phyloP scores from a whole-genome alignment of 176 grass and related monocot species.

The Oryza officinalis region DNA sequence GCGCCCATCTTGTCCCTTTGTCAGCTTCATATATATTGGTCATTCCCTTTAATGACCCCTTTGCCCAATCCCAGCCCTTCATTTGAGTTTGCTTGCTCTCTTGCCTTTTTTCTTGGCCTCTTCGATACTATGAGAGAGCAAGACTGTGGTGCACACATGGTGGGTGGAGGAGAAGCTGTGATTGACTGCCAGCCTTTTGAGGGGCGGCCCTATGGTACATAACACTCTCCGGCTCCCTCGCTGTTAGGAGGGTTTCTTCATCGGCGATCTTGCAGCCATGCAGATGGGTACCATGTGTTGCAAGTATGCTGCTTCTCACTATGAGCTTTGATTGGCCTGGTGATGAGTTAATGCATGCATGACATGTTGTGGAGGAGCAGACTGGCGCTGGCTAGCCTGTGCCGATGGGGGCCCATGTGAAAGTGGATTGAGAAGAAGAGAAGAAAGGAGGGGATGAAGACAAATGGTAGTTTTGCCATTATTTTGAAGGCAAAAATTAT shows the following conservation, averaged over 20 bases:
- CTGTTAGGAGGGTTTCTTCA: neutral
- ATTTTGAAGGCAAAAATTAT: neutral
- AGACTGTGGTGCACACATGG: neutral
- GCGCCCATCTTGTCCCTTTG: neutral
- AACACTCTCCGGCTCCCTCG: neutral
- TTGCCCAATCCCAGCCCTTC: neutral
- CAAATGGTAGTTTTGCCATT: neutral
- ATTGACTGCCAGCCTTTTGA: neutral
- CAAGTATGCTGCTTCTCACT: neutral
- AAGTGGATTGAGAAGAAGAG: neutral
- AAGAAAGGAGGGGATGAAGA: neutral
- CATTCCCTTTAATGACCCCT: neutral
- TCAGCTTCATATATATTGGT: neutral
- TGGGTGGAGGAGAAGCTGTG: neutral
- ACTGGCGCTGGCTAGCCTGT: neutral
- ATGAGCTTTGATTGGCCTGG: neutral
- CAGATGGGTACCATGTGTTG: neutral
- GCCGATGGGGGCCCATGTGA: neutral
- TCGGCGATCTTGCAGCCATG: neutral
- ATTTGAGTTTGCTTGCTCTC: neutral
- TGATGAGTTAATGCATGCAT: neutral
- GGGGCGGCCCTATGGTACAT: neutral
- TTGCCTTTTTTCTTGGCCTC: neutral
- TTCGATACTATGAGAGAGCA: neutral
- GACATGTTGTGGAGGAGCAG: neutral